Evolutionary conservation across 352 stramenopile species (phyloP), one percentile per base, ranked within the genome.

Genomic region (Nothophytophthora sp.): DNA sequence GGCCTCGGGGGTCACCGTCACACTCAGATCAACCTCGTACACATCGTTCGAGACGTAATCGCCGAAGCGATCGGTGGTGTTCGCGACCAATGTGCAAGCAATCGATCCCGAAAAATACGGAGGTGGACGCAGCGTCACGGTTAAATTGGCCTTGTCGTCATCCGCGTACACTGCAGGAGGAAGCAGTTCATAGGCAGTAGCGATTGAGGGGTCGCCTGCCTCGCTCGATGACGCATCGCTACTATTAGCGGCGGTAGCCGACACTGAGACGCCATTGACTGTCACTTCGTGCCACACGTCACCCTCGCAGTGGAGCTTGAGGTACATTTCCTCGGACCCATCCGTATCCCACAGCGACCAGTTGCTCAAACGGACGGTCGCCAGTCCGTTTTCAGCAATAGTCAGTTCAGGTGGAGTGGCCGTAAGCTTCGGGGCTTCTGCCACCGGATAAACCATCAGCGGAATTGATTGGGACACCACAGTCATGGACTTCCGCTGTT

Each of bases 61-160:
- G 13, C 29, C 54, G 12, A 53, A 60, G 48, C 50, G 36, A 37
- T 76, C 67, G 9, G 65, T 53, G 2, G 59, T 29, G 19, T 37
- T 48, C 0, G 34, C 40, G 9, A 58, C 36, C 1, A 76, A 7
- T 12, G 2, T 50, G 52, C 67, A 77, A 5, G 45, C 28, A 24
- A 77, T 66, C 1, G 34, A 42, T 24, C 67, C 67, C 3, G 67
- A 73, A 24, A 70, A 73, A 27, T 62, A 73, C 18, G 20, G 5
- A 12, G 35, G 44, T n/a, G 67, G 59, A 11, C 5, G 46, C 20
- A 77, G 39, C 23, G 54, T 50, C 3, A 76, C 32, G 12, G 18
- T 61, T 11, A 61, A 22, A 28, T 61, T 54, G 9, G 27, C 2
- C 10, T 39, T 16, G 20, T 15, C 30, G 1, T 50, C 43, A 18